phyloP scores from a whole-genome alignment of 768 basidiomycete genomes.

The Sarcomyxa edulis region DNA sequence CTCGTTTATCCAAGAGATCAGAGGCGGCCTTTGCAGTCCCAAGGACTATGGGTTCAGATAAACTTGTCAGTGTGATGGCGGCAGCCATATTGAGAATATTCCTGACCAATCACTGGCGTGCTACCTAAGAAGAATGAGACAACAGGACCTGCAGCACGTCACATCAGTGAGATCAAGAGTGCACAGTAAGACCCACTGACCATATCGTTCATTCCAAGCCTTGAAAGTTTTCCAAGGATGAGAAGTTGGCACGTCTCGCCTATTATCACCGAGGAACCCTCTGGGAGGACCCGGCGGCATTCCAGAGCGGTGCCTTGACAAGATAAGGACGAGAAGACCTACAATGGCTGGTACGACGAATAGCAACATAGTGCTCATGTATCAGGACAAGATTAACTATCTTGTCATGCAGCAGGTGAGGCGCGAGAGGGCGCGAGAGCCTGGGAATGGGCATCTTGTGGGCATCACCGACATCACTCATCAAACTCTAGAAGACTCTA shows the following conservation, averaged over 20 bases:
- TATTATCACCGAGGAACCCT: slow-evolving; percentile 39
- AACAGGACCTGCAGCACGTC: slow-evolving; percentile 25
- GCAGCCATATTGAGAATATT: background rate
- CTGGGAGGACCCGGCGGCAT: slow-evolving; percentile 45
- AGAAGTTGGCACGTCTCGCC: slow-evolving; percentile 34
- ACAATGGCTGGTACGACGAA: too few relatives aligned
- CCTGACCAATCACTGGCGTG: slow-evolving; percentile 36
- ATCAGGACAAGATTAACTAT: too few relatives aligned
- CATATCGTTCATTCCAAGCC: slow-evolving; percentile 41
- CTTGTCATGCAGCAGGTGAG: too few relatives aligned
- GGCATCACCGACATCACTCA: too few relatives aligned
- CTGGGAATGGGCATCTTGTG: too few relatives aligned
- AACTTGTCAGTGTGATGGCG: background rate
- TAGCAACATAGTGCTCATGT: too few relatives aligned
- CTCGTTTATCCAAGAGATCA: slow-evolving; percentile 43
- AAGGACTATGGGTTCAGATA: slow-evolving; percentile 23
- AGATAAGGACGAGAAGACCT: too few relatives aligned
- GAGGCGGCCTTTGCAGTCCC: slow-evolving; percentile 40
- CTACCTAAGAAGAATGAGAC: slow-evolving; percentile 37
- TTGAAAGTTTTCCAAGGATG: slow-evolving; percentile 46
- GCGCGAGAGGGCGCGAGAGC: too few relatives aligned
- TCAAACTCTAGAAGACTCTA: too few relatives aligned
- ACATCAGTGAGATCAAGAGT: slow-evolving; percentile 3
- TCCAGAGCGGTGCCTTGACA: too few relatives aligned
- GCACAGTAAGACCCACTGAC: slow-evolving; percentile 16